These are phyloP conservation scores for Zelopaecilomyces penicillatus DNA, from an alignment of 2,329 filamentous ascomycete species.

Conservation along the genomic window DNA sequence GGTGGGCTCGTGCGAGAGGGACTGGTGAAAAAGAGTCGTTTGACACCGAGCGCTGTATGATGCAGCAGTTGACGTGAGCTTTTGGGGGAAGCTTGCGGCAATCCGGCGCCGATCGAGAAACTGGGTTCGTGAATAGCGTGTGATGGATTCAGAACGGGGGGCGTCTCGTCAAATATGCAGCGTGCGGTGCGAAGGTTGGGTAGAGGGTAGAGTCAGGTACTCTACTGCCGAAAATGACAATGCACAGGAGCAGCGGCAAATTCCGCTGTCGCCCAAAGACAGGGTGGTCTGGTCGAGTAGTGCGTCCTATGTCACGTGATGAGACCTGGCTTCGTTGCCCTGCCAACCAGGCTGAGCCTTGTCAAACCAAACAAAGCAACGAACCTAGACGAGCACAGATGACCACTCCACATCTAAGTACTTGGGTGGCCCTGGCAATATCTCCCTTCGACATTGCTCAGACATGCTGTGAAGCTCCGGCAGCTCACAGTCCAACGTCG, in stretches of 20 bases:
- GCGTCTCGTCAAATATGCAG: slow-evolving; percentile 21
- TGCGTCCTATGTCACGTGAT: slow-evolving; percentile 7
- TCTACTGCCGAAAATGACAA: slow-evolving; percentile 21
- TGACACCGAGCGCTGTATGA: slow-evolving; percentile 6
- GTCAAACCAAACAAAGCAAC: slow-evolving; percentile 1
- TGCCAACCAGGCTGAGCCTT: slow-evolving; percentile 10
- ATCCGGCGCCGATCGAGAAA: slow-evolving; percentile 11
- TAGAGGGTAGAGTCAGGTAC: slow-evolving; percentile 21
- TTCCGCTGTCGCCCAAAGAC: slow-evolving; percentile 15
- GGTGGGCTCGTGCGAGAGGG: slow-evolving; percentile 9
- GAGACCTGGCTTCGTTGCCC: slow-evolving; percentile 7
- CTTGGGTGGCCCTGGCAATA: too few relatives aligned
- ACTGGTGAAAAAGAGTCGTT: slow-evolving; percentile 7
- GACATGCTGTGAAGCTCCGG: too few relatives aligned
- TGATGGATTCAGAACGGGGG: slow-evolving; percentile 18
- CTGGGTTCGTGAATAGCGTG: slow-evolving; percentile 9
- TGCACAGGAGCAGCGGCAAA: slow-evolving; percentile 19
- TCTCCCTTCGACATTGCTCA: too few relatives aligned
- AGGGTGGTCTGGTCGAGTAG: slow-evolving; percentile 7
- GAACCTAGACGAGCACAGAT: too few relatives aligned
- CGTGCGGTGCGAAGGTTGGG: slow-evolving; percentile 20
- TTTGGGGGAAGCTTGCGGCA: slow-evolving; percentile 11
- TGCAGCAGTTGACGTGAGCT: slow-evolving; percentile 2
- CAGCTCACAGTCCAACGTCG: too few relatives aligned
- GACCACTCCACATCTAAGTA: too few relatives aligned